Base-by-base conservation (phyloP, 768 basidiomycete genomes). In the Boletus reticulatus region DNA sequence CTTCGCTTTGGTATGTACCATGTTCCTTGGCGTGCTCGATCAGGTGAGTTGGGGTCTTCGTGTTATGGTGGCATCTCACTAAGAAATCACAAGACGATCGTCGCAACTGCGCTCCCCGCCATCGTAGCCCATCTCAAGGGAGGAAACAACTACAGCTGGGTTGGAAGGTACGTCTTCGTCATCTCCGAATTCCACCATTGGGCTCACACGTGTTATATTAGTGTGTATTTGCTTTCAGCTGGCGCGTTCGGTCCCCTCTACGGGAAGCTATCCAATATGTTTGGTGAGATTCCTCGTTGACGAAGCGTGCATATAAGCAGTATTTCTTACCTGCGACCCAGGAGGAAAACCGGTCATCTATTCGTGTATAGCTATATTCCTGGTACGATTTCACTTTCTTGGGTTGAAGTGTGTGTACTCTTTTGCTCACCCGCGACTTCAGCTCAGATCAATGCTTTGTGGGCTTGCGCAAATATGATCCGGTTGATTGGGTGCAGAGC, bases 391-490 rank as follows among this genome's bases (percentile, higher is more conserved):
- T 62, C 41, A 79, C 66, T 32, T 43, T 27, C 12, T 11, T n/a
- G 20, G 4, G 11, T 27, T 22, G 4, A 12, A 46, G 10, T n/a
- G 4, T 29, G 27, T 4, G 2, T 14, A 29, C 16, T 13, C 0
- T 39, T 52, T 52, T 37, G 10, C 43, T 61, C 22, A 57, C 47
- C 20, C 19, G 10, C n/a, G n/a, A n/a, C 14, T 11, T 38, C 60
- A 89, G 88, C 65, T 89, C 57, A 89, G 89, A 36, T 90, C 89
- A 12, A 89, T 88, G 3, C 72, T 93, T 41, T 92, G 89, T 62
- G 92, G 90, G 12, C 85, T 87, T 9, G 89, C 92, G 0, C 87
- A 93, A 67, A 55, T 55, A 87, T 92, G 82, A 79, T 76, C 8
- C 89, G 88, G 91, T 73, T 94, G 11, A 83, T 91, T 38, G 76